Evolutionary conservation across 202 grass and related monocot genomes (phyloP), one percentile per base, ranked within the genome.

Genomic region (Dendrocalamus latiflorus): DNA sequence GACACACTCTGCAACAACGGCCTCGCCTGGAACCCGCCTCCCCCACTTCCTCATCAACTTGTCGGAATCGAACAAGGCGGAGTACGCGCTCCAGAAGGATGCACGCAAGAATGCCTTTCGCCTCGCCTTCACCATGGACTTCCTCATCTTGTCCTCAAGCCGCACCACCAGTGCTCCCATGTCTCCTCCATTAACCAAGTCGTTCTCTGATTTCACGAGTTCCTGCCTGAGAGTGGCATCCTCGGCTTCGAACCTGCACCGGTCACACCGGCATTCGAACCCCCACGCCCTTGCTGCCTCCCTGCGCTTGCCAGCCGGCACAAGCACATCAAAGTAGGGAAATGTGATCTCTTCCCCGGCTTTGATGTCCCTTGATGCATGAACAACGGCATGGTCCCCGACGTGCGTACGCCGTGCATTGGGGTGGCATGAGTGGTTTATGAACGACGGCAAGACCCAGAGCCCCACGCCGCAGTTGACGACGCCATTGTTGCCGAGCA

Each of bases 291-390:
- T 95, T 2, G 79, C 80, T 28, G 85, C 75, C 71, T 90, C 90
- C 72, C 58, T 74, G 53, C 95, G 87, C 72, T 90, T 84, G 53
- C 75, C 39, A 41, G 84, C 39, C 0, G 90, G 92, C 1, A 39
- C 81, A 34, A 98, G 75, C 88, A 98, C 95, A 24, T 95, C 89
- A 33, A 98, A 93, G 78, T 98, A 98, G 17, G 91, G 65, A 24
- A 91, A 93, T 1, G 90, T 90, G 58, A n/a, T n/a, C n/a, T n/a
- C n/a, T n/a, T n/a, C n/a, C n/a, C n/a, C n/a, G n/a, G n/a, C n/a
- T n/a, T n/a, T n/a, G n/a, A n/a, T n/a, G n/a, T n/a, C n/a, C n/a
- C n/a, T n/a, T n/a, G n/a, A n/a, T n/a, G n/a, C n/a, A n/a, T n/a
- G n/a, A n/a, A n/a, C n/a, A n/a, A n/a, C n/a, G n/a, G n/a, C n/a